phyloP scores from a whole-genome alignment of 495 filamentous ascomycete species.

The Talaromyces liani region DNA sequence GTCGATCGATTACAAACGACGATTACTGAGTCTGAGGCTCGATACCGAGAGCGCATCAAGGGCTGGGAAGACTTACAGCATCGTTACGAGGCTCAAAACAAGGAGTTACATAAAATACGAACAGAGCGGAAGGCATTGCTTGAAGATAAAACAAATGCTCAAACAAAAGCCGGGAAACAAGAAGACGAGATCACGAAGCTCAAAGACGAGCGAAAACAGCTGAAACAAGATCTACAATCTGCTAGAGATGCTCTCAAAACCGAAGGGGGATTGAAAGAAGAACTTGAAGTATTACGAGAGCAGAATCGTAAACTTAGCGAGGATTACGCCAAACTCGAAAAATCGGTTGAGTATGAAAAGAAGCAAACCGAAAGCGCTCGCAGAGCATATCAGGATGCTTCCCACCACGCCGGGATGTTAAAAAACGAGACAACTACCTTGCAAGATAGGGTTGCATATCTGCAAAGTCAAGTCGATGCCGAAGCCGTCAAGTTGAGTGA shows the following conservation, averaged over 20 bases:
- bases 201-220: constrained; percentile 39
- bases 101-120: constrained; percentile 29
- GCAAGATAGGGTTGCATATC: constrained; percentile 32
- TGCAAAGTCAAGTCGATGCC: constrained; percentile 42
- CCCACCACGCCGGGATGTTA: constrained; percentile 43
- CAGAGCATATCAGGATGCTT: constrained; percentile 56
- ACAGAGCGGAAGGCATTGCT: constrained; percentile 25
- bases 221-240: constrained; percentile 43
- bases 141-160: constrained; percentile 17
- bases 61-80: constrained; percentile 28
- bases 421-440: constrained; percentile 44
- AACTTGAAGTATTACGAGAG: constrained; percentile 38
- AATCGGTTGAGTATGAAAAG: constrained; percentile 43
- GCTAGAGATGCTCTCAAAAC: constrained; percentile 37
- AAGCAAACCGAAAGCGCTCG: constrained; percentile 53
- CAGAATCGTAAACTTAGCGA: constrained; percentile 33
- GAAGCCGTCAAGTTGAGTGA: constrained; percentile 46
- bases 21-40: constrained; percentile 15
- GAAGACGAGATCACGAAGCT: constrained; percentile 36
- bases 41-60: constrained; percentile 21
- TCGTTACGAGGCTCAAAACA: constrained; percentile 36
- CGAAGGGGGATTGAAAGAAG: constrained; percentile 43
- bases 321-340: constrained; percentile 35
- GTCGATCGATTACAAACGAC: constrained; percentile 22
- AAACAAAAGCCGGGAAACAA: constrained; percentile 32